Conservation (phyloP, 306 rosid genomes). For the Rubus idaeus region DNA sequence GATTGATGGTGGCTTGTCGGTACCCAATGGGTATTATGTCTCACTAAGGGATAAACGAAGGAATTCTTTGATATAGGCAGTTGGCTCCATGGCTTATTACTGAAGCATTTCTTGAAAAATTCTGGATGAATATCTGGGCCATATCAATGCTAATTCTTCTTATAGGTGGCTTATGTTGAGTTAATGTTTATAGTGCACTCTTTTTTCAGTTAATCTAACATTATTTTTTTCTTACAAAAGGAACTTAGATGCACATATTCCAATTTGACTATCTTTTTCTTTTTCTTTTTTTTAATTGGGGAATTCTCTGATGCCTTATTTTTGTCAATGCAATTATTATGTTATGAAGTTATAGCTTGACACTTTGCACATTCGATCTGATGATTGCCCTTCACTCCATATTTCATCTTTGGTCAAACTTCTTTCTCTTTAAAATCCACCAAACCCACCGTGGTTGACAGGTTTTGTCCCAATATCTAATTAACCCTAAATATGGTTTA, state of each 20-base stretch:
- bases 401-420: not conserved
- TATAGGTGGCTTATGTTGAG: not conserved
- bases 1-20: not conserved
- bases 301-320: not conserved
- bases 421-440: not conserved
- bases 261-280: not conserved
- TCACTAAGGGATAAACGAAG: not conserved
- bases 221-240: not conserved
- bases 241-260: not conserved
- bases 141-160: not conserved
- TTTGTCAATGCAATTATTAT: not conserved
- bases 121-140: not conserved
- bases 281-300: not conserved
- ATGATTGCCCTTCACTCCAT: not conserved
- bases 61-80: not conserved
- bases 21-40: not conserved
- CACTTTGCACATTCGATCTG: not conserved
- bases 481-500: not conserved
- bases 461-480: not conserved
- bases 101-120: not conserved
- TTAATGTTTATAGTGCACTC: not conserved
- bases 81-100: not conserved
- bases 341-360: not conserved
- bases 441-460: not conserved
- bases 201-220: not conserved